phyloP scores from a whole-genome alignment of 305 asterid species.

The Ajuga reptans region DNA sequence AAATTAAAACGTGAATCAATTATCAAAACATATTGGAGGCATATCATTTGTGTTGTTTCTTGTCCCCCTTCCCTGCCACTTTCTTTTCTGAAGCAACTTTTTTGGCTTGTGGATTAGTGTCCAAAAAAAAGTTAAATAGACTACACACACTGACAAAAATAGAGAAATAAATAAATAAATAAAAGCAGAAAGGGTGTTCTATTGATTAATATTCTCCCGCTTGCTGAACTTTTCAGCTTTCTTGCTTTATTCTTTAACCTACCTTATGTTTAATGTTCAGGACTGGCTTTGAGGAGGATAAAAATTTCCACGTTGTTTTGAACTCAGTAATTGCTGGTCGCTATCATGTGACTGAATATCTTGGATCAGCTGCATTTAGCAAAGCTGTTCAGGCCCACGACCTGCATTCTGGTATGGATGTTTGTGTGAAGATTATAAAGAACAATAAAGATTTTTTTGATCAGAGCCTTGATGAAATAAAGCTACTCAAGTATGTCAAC shows the following conservation, averaged over 20 bases:
- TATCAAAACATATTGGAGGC: not conserved
- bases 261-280: conserved; percentile 41
- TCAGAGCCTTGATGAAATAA: conserved; percentile 98
- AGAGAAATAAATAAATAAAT: no score
- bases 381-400: conserved; percentile 99
- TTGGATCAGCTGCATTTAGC: conserved; percentile 99
- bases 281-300: conserved; percentile 99
- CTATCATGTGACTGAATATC: conserved; percentile 98
- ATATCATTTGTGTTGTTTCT: not conserved
- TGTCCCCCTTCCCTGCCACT: not conserved
- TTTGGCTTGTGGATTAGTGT: not conserved
- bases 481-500: conserved; percentile 94
- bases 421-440: conserved; percentile 87
- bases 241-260: conserved; percentile 11
- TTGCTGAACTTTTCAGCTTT: not conserved
- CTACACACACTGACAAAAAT: not conserved
- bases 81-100: not conserved
- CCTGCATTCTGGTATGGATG: conserved; percentile 97
- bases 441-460: conserved; percentile 94
- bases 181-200: not conserved
- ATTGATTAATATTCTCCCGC: not conserved
- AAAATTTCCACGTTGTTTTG: conserved; percentile 78
- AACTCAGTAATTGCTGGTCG: conserved; percentile 97
- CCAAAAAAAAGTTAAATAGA: not conserved
- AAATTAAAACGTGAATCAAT: not conserved